Base-by-base conservation (phyloP, 1,284 basidiomycete genomes). In the Mixia osmundae region DNA sequence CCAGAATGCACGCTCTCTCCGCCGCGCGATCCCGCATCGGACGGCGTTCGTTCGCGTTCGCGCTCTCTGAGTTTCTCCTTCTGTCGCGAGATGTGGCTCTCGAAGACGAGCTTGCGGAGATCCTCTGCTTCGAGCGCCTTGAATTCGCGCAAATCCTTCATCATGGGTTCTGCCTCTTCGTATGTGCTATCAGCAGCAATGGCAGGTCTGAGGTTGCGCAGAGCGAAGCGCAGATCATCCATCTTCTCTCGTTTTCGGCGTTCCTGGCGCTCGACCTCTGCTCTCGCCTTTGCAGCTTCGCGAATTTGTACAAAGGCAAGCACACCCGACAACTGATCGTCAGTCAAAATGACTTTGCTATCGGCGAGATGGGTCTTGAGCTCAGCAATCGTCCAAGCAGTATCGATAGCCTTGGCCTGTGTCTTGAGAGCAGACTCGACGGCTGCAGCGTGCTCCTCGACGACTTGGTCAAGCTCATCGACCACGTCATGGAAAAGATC, bases 401-500 rank as follows among this genome's bases (percentile, higher is more conserved):
- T 15, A 43, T 43, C 38, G n/a, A n/a, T n/a, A n/a, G n/a, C n/a
- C n/a, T n/a, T n/a, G n/a, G 66, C 68, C 25, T 62, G 65, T 43
- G n/a, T n/a, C n/a, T n/a, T n/a, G n/a, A n/a, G n/a, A n/a, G n/a
- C n/a, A n/a, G n/a, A n/a, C n/a, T 76, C 70, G 0, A 72, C 67
- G 8, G 65, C 43, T n/a, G n/a, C n/a, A n/a, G n/a, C n/a, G 48
- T 77, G 76, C 18, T 65, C 64, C 44, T 89, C 83, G 9, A 91
- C 66, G 45, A 72, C 67, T 49, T 82, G 73, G 48, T 83, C 80
- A 3, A 94, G 64, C 26, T 65, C 66, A 56, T 97, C 89, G 27
- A 94, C 73, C 4, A 68, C 55, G 54, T 97, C 89, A 79, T 82
- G 94, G 59, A 94, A 97, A 8, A 97, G 66, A 46, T 97, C 89